These are phyloP conservation scores for Parastagonospora nodorum DNA, from an alignment of 2,329 filamentous ascomycete genomes.

Conservation along the genomic window DNA sequence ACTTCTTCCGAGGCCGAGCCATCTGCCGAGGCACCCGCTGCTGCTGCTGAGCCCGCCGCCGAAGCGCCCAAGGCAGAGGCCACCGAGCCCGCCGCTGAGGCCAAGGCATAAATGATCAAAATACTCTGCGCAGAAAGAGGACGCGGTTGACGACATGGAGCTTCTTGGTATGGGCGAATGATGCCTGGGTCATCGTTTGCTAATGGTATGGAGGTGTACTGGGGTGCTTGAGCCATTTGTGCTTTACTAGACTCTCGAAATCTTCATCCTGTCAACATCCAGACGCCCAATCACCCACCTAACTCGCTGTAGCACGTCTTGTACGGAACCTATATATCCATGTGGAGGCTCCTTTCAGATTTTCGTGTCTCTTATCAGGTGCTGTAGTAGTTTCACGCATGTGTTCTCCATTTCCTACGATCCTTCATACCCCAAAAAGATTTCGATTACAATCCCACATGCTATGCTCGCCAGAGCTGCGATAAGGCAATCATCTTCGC, in stretches of 20 bases:
- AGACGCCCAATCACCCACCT: constrained; percentile 8
- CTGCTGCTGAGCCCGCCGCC: constrained; percentile 61
- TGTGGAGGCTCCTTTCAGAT: constrained; percentile 12
- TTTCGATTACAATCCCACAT: constrained; percentile 17
- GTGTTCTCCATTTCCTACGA: constrained; percentile 21
- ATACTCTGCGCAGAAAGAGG: constrained; percentile 37
- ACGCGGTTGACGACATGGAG: constrained; percentile 38
- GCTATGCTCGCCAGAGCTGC: constrained; percentile 12
- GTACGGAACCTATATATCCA: constrained; percentile 22
- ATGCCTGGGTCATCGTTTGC: constrained; percentile 37
- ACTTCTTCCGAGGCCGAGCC: constrained; percentile 97
- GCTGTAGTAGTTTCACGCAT: constrained; percentile 1
- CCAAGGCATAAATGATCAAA: constrained; percentile 58
- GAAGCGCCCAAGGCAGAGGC: constrained; percentile 52
- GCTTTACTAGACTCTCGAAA: constrained; percentile 46
- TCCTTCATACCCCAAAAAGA: constrained; percentile 22
- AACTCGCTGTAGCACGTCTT: constrained; percentile 8
- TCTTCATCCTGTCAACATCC: constrained; percentile 43
- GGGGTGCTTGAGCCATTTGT: constrained; percentile 37
- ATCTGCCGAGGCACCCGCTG: constrained; percentile 60
- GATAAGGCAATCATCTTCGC: not conserved
- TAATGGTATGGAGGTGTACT: constrained; percentile 37
- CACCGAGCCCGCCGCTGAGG: constrained; percentile 59
- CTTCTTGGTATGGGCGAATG: constrained; percentile 39
- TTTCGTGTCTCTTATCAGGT: constrained; percentile 1